Evolutionary conservation across 352 stramenopile species (phyloP).

Genomic region (Phytophthora tentaculata): DNA sequence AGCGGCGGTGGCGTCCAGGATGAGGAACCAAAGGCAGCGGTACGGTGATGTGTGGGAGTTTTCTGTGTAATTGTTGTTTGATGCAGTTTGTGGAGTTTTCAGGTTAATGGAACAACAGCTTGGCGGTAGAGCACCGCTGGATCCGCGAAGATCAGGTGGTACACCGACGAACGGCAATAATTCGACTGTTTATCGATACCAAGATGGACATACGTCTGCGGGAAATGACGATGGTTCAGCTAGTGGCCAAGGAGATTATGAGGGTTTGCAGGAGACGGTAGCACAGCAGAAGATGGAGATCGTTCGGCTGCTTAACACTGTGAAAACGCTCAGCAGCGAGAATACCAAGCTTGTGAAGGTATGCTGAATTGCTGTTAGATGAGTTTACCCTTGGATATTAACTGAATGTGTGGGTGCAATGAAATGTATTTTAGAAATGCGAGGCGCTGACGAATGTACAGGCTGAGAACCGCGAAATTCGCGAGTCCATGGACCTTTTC

Average conservation of each 20-base stretch:
- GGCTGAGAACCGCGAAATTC: slow-evolving; percentile 77
- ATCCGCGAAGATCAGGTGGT: slow-evolving; percentile 28
- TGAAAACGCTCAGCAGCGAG: slow-evolving; percentile 86
- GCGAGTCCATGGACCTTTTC: slow-evolving; percentile 86
- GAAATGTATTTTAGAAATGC: slow-evolving; percentile 59
- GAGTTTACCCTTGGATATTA: no score
- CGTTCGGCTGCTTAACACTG: slow-evolving; percentile 76
- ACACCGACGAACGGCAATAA: slow-evolving; percentile 29
- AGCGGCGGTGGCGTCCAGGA: slow-evolving; percentile 79
- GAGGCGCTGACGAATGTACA: slow-evolving; percentile 75
- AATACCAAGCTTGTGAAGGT: slow-evolving; percentile 89
- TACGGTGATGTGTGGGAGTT: slow-evolving; percentile 1
- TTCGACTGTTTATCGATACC: slow-evolving; percentile 15
- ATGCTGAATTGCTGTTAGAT: no score
- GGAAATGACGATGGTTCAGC: slow-evolving; percentile 1
- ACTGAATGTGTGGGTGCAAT: not conserved
- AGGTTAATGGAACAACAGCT: slow-evolving; percentile 88
- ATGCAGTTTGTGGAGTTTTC: slow-evolving; percentile 7
- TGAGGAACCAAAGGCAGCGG: slow-evolving; percentile 82
- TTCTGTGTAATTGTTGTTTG: not conserved
- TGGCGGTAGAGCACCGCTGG: slow-evolving; percentile 44
- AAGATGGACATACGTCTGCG: slow-evolving; percentile 16
- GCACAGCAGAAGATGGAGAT: slow-evolving; percentile 85
- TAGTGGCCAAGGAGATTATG: slow-evolving; percentile 34
- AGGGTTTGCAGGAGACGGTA: slow-evolving; percentile 63